Evolutionary conservation across 164 flowering plant species (phyloP).

Genomic region (Berberis thunbergii): DNA sequence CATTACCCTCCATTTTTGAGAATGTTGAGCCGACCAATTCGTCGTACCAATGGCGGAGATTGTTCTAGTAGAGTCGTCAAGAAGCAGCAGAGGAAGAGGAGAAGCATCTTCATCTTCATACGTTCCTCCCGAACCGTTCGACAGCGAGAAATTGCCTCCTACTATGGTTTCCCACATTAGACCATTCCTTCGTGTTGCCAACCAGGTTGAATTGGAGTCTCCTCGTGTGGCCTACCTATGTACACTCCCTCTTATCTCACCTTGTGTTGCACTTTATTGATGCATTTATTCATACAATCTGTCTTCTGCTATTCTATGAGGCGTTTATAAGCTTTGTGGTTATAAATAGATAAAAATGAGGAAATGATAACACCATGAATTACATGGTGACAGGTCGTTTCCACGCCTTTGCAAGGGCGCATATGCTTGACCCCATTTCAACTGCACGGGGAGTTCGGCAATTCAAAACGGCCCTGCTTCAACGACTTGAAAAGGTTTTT

Average conservation of each 20-base stretch:
- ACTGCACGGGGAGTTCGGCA: constrained; percentile 76
- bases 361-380: neutral
- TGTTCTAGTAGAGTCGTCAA: too few relatives aligned
- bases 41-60: too few relatives aligned
- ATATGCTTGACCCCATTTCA: constrained; percentile 56
- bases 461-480: constrained; percentile 79
- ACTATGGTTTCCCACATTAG: constrained; percentile 52
- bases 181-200: constrained; percentile 80
- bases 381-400: constrained; percentile 49
- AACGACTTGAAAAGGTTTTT: constrained; percentile 62
- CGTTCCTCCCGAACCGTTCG: constrained; percentile 44
- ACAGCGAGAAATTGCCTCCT: constrained; percentile 77
- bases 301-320: neutral
- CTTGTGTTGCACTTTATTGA: neutral
- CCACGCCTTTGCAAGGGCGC: constrained; percentile 78
- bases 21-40: too few relatives aligned
- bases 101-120: too few relatives aligned
- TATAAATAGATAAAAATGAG: too few relatives aligned
- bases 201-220: constrained; percentile 49
- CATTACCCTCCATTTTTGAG: too few relatives aligned
- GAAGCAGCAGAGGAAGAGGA: too few relatives aligned
- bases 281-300: neutral
- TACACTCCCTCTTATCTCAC: constrained; percentile 17
- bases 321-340: neutral
- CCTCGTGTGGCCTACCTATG: constrained; percentile 87